Base-by-base conservation (phyloP, 495 filamentous ascomycete genomes). In the Thozetella sp. region DNA sequence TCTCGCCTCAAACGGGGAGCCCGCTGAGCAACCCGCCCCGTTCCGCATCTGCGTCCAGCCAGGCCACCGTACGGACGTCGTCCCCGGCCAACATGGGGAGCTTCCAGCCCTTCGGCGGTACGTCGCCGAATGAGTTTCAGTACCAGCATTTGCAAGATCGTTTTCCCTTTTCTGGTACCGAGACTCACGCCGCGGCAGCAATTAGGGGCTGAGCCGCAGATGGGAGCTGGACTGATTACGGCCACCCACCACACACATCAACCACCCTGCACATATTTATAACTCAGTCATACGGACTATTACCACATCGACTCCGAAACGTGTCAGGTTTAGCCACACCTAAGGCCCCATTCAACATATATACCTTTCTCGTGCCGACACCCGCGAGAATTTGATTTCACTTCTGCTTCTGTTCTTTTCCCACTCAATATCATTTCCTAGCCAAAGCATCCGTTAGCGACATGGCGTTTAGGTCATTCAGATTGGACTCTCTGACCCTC, bases 101-200 rank as follows among this genome's bases (percentile, higher is more conserved):
- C 55, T 58, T 71, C 23, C 62, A 64, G 43, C 62, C 67, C 53
- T 61, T 74, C 64, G 58, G 74, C 61, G 73, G 74, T 76, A 75
- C 69, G 73, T 73, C 68, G 65, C 59, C 71, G 58, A 70, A 68
- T 62, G 66, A 68, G 61, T 68, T 67, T 61, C 62, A 68, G 59
- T 78, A 75, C 53, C 73, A 72, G 50, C 68, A 65, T 57, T 25
- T 66, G 54, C 65, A 63, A 67, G 68, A 74, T 55, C 73, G 70
- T 64, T 76, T 77, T 51, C 72, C 75, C 4, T 78, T 79, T 55
- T 63, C 50, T 46, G 64, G 67, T 23, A 10, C 71, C 58, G 72
- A 78, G 24, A 62, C 73, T 76, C 66, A 75, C 72, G 56, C 70
- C 60, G 55, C 71, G 54, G 70, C 72, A 71, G 74, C 76, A 20